Conservation (phyloP, 768 basidiomycete species). For the Pholiota molesta region DNA sequence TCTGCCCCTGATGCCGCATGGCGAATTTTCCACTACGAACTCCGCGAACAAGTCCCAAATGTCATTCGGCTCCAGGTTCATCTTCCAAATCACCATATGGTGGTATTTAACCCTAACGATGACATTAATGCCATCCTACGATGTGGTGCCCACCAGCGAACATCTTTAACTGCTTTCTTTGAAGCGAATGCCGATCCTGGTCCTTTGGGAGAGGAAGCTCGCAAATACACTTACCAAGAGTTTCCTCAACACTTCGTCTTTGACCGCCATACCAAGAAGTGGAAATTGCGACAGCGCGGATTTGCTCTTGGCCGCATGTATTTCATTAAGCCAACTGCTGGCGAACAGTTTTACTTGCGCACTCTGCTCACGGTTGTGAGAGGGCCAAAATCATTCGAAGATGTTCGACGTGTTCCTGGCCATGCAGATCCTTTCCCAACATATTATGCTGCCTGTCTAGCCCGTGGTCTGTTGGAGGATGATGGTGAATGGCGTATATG, state of each 20-base stretch:
- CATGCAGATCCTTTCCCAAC: constrained; percentile 20
- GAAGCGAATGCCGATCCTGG: no score
- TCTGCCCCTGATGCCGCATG: constrained; percentile 12
- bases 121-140: no score
- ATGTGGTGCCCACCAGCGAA: no score
- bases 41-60: no score
- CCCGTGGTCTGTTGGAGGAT: constrained; percentile 38
- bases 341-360: constrained; percentile 44
- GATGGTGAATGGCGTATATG: constrained; percentile 45
- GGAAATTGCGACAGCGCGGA: constrained; percentile 29
- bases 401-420: constrained; percentile 24
- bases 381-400: constrained; percentile 32
- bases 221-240: no score
- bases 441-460: constrained; percentile 39
- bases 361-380: constrained; percentile 39
- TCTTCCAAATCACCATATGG: no score
- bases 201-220: no score
- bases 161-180: no score
- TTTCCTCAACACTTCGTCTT: constrained; percentile 28
- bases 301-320: constrained; percentile 46
- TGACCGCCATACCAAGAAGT: constrained; percentile 16
- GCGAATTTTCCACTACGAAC: no score
- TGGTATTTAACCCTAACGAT: no score
- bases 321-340: constrained; percentile 35
- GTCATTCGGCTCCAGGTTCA: no score